A percentile compares a stretch with the other conserved stretches of the same genome.
These are phyloP conservation scores for Backusella macrospora DNA, from an alignment of 192 early-diverging fungal genomes.

Conservation along the genomic window DNA sequence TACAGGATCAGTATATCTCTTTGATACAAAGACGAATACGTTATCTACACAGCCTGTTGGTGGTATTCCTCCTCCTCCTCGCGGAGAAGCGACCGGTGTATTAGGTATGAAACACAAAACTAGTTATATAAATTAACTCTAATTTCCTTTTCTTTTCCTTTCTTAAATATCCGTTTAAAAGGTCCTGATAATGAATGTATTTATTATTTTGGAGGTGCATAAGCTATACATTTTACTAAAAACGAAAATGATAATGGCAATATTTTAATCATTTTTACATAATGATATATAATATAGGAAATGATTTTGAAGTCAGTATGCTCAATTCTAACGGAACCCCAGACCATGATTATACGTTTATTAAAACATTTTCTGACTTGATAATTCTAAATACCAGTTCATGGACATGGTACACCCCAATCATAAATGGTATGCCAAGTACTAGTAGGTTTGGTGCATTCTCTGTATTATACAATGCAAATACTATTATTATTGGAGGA, in stretches of 20 bases:
- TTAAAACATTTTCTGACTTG: not conserved
- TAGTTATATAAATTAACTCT: not conserved
- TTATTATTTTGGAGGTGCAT: constrained; percentile 20
- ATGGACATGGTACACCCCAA: not conserved
- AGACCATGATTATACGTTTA: too few species aligned
- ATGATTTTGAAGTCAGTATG: not conserved
- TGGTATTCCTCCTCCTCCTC: not conserved
- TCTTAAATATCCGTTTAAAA: not conserved
- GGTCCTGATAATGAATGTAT: constrained; percentile 7
- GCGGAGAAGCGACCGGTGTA: not conserved
- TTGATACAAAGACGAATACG: not conserved
- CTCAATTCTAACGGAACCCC: not conserved
- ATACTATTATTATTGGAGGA: not conserved
- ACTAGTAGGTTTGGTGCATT: not conserved
- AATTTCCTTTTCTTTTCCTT: not conserved
- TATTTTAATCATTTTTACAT: not conserved
- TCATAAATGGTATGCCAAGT: not conserved
- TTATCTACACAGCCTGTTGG: not conserved
- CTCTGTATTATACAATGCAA: not conserved
- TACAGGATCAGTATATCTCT: not conserved
- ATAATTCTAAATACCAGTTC: constrained; percentile 7
- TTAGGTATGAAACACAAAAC: not conserved
- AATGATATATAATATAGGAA: not conserved
- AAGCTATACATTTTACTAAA: not conserved
- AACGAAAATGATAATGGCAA: not conserved